A percentile compares a stretch with the other conserved stretches of the same genome.
These are phyloP conservation scores for Metschnikowia picachoensis DNA, from an alignment of 805 yeast genomes.

Conservation along the genomic window DNA sequence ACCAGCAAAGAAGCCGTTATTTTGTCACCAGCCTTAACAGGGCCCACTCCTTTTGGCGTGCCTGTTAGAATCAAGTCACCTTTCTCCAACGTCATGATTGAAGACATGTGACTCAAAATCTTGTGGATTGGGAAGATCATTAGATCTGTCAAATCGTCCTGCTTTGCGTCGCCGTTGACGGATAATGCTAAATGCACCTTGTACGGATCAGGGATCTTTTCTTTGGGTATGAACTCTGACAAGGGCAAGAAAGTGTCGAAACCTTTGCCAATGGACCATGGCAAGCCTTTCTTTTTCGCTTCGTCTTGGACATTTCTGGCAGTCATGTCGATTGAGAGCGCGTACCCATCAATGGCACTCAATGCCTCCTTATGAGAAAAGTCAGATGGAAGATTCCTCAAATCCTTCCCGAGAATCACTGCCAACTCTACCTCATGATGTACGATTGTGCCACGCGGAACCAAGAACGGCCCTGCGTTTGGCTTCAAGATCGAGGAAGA, in stretches of 20 bases:
- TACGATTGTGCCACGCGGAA: constrained; percentile 75
- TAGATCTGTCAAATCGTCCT: constrained; percentile 69
- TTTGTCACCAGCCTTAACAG: constrained; percentile 71
- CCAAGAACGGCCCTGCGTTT: constrained; percentile 67
- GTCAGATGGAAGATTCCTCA: constrained; percentile 56
- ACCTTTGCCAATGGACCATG: constrained; percentile 96
- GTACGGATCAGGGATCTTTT: constrained; percentile 66
- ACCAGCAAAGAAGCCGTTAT: constrained; percentile 60
- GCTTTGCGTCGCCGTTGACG: constrained; percentile 69
- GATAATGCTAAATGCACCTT: constrained; percentile 58
- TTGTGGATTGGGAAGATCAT: constrained; percentile 88
- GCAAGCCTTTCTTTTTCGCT: constrained; percentile 89
- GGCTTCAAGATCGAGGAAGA: constrained; percentile 63
- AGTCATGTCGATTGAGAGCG: constrained; percentile 88
- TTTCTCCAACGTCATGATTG: constrained; percentile 85
- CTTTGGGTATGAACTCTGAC: constrained; percentile 67
- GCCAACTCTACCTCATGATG: constrained; percentile 97
- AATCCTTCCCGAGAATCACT: constrained; percentile 58
- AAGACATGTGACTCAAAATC: constrained; percentile 73
- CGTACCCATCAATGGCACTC: constrained; percentile 80
- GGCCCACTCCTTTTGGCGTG: constrained; percentile 97
- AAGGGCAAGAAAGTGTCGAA: constrained; percentile 94
- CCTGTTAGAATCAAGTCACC: constrained; percentile 94
- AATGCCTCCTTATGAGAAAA: constrained; percentile 67
- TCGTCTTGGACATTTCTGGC: constrained; percentile 95